Percentiles rank a stretch among this genome's conserved stretches.
phyloP scores from a whole-genome alignment of 257 asterid species.

The Jaltomata sinuosa region DNA sequence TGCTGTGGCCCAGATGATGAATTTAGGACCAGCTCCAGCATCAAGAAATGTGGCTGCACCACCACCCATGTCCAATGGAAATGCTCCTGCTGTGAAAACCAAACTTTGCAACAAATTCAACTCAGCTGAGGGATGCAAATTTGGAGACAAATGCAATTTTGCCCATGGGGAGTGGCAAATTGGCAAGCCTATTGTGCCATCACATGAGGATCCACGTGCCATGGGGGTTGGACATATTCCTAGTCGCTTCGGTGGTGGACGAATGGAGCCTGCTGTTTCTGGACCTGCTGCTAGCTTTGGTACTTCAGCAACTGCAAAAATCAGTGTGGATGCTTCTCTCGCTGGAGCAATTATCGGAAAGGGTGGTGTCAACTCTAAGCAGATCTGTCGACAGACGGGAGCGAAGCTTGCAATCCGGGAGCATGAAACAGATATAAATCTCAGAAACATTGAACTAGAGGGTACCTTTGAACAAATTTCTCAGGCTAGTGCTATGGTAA shows the following conservation, averaged over 20 bases:
- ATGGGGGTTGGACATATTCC: conserved; percentile 39
- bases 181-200: conserved; percentile 37
- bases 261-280: conserved; percentile 36
- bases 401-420: conserved; percentile 66
- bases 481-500: conserved; percentile 69
- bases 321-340: conserved; percentile 70
- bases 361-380: conserved; percentile 88
- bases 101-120: conserved; percentile 70
- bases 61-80: conserved; percentile 39
- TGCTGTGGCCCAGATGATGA: conserved; percentile 82
- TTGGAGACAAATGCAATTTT: conserved; percentile 75
- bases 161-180: conserved; percentile 98
- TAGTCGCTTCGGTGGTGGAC: conserved; percentile 29
- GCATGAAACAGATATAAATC: conserved; percentile 61
- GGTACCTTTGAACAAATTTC: conserved; percentile 76
- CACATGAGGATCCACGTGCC: conserved; percentile 48
- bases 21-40: conserved; percentile 53
- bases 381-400: conserved; percentile 80
- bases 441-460: conserved; percentile 79
- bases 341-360: conserved; percentile 94
- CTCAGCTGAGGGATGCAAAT: conserved; percentile 88
- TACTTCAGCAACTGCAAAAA: conserved; percentile 68
- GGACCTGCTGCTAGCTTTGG: conserved; percentile 67
- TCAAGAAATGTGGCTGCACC: conserved; percentile 29
- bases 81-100: conserved; percentile 43